Conservation (phyloP, 148 eudicot genomes). For the Camellia lanceoleosa region DNA sequence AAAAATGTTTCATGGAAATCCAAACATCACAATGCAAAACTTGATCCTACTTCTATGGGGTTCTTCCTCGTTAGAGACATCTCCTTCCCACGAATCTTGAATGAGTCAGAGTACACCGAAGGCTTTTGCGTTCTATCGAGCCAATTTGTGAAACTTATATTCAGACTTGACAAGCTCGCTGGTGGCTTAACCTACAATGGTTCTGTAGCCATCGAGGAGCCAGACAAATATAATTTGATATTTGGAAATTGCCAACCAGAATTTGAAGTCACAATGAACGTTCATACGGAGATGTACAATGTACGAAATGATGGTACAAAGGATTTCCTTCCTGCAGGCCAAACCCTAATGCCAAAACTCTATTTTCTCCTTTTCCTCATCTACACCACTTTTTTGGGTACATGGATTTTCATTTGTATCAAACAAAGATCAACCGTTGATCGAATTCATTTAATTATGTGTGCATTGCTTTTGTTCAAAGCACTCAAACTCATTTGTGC, state of each 20-base stretch:
- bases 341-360: conserved; percentile 22
- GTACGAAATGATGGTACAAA: background rate
- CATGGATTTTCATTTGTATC: conserved; percentile 26
- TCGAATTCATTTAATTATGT: conserved; percentile 34
- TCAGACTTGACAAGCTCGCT: conserved; percentile 16
- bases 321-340: conserved; percentile 33
- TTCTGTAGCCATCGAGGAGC: conserved; percentile 12
- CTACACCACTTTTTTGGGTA: conserved; percentile 5
- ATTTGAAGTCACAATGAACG: conserved; percentile 33
- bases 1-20: conserved; percentile 22
- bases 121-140: conserved; percentile 22
- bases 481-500: conserved; percentile 34
- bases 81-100: conserved; percentile 25
- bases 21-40: conserved; percentile 19
- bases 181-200: conserved; percentile 3
- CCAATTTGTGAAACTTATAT: conserved; percentile 18
- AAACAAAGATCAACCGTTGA: conserved; percentile 11
- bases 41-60: conserved; percentile 24
- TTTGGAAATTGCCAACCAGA: conserved; percentile 38
- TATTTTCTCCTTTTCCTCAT: conserved; percentile 26
- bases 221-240: conserved; percentile 21
- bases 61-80: conserved; percentile 25
- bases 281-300: conserved; percentile 36
- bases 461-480: conserved; percentile 23
- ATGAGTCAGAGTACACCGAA: conserved; percentile 20